phyloP scores from a whole-genome alignment of 164 flowering plant species.

The Magnolia changhungtana region DNA sequence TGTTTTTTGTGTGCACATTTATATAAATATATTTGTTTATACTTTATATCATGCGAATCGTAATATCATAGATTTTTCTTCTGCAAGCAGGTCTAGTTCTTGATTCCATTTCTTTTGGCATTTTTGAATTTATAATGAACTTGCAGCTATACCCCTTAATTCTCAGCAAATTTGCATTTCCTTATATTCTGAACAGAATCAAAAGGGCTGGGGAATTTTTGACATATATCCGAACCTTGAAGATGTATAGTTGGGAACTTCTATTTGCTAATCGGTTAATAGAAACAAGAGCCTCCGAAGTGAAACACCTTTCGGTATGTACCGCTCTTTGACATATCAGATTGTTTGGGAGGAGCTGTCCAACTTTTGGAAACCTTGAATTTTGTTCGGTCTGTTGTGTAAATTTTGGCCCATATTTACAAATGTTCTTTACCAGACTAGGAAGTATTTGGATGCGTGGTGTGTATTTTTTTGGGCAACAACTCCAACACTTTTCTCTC shows the following conservation, averaged over 20 bases:
- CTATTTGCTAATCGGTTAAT: conserved; percentile 70
- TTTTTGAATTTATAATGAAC: not conserved
- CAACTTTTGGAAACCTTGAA: not conserved
- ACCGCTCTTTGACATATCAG: not conserved
- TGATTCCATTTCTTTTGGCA: conserved; percentile 2
- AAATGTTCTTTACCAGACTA: conserved; percentile 46
- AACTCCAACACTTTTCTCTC: conserved; percentile 92
- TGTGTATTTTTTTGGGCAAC: conserved; percentile 99
- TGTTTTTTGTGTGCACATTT: not conserved
- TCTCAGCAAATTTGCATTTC: conserved; percentile 6
- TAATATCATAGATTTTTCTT: not conserved
- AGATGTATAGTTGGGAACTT: conserved; percentile 95
- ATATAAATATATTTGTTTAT: no score
- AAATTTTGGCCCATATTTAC: not conserved
- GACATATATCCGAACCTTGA: conserved; percentile 74
- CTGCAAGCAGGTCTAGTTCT: not conserved
- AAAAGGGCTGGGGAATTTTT: conserved; percentile 83
- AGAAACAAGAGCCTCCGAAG: conserved; percentile 81
- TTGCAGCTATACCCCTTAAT: not conserved
- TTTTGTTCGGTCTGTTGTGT: not conserved
- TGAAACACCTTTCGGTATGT: conserved; percentile 73
- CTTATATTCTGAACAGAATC: conserved; percentile 46
- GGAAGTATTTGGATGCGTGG: conserved; percentile 99
- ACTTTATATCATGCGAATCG: not conserved
- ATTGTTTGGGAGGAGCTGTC: not conserved